phyloP scores from a whole-genome alignment of 176 grass and related monocot species.

The Oryza meridionalis region DNA sequence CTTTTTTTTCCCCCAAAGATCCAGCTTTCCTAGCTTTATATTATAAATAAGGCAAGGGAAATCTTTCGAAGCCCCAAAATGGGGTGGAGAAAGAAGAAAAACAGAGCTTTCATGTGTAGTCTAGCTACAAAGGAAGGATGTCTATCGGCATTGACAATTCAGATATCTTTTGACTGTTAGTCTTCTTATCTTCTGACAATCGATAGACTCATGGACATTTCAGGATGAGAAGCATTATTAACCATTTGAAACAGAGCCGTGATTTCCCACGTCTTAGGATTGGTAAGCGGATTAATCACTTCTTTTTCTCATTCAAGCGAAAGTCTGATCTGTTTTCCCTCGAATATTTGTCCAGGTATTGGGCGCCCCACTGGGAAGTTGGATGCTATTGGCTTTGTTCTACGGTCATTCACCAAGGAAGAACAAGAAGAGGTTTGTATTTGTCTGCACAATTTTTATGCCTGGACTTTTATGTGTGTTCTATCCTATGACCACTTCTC shows the following conservation, averaged over 20 bases:
- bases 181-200: background rate
- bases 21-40: too few species aligned
- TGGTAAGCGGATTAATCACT: constrained; percentile 32
- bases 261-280: constrained; percentile 76
- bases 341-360: constrained; percentile 50
- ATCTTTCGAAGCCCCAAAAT: too few species aligned
- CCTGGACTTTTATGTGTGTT: background rate
- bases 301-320: background rate
- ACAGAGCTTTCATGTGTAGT: background rate
- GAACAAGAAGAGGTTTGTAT: constrained; percentile 73
- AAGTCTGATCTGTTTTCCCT: background rate
- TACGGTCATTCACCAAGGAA: constrained; percentile 65
- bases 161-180: background rate
- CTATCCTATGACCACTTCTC: background rate
- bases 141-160: background rate
- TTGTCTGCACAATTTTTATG: constrained; percentile 2
- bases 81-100: too few species aligned
- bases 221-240: constrained; percentile 80
- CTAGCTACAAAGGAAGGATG: background rate
- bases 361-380: constrained; percentile 69
- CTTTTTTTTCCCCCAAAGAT: too few species aligned
- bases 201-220: background rate
- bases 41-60: too few species aligned
- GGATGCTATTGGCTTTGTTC: constrained; percentile 66
- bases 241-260: constrained; percentile 65